phyloP scores from a whole-genome alignment of 2,329 filamentous ascomycete genomes.

The Cryphonectria carpinicola region DNA sequence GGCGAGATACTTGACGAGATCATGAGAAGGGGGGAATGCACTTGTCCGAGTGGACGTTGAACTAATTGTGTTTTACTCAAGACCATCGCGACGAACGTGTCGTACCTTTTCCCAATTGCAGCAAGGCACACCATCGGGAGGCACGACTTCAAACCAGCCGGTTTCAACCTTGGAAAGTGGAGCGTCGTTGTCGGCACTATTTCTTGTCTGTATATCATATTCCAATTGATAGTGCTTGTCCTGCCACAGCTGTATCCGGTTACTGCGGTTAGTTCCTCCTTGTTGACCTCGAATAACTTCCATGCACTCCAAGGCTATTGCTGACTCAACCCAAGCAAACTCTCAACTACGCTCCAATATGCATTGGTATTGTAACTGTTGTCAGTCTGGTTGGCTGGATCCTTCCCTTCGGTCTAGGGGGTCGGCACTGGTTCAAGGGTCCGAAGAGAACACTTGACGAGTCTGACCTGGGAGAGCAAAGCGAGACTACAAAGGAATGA shows the following conservation, averaged over 20 bases:
- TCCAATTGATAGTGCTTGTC: constrained; percentile 42
- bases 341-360: constrained; percentile 45
- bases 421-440: constrained; percentile 42
- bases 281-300: no score
- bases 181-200: constrained; percentile 35
- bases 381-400: constrained; percentile 42
- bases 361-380: constrained; percentile 42
- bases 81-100: constrained; percentile 44
- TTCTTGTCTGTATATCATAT: constrained; percentile 40
- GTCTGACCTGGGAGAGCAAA: not conserved
- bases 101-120: constrained; percentile 44
- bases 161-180: constrained; percentile 40
- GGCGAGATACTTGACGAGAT: not conserved
- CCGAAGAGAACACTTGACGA: constrained; percentile 41
- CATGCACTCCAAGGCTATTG: not conserved
- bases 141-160: constrained; percentile 39
- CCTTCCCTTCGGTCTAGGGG: constrained; percentile 40
- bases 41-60: not conserved
- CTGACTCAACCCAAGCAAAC: constrained; percentile 32
- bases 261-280: constrained; percentile 27
- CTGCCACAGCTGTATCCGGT: constrained; percentile 45
- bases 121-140: constrained; percentile 43
- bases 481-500: not conserved
- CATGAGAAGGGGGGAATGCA: not conserved
- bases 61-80: not conserved